Base-by-base conservation (phyloP, 345 rosid genomes). In the Anastatica hierochuntica region DNA sequence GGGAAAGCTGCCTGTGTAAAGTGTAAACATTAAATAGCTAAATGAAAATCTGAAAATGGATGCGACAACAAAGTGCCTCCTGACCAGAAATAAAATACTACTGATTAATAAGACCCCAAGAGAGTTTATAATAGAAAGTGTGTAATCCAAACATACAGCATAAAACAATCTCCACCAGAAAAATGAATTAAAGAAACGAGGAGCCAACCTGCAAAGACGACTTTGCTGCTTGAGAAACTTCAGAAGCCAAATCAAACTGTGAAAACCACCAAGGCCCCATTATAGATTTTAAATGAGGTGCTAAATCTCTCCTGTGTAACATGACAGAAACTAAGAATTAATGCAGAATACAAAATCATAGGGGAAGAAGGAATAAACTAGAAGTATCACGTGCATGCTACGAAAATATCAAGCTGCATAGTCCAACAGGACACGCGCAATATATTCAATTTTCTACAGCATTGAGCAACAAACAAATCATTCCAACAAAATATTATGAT, bases 241-340 rank as follows among this genome's bases (percentile, higher is more conserved):
- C 96, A 68, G 78, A 70, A 74, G 53, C 81, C 46, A 79, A 60
- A 74, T 90, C 98, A 66, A 90, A 90, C 71, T 88, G 98, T 37
- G 98, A 81, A 76, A 80, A 79, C 98, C 98, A 90, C 98, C 98
- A 90, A 11, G 96, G 96, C 53, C 98, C 98, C 90, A 90, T 84
- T 64, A 90, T 62, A 58, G 82, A 70, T 70, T 84, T 90, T 63
- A 90, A 69, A 66, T 87, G 92, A 2, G 80, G 90, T 44, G 95
- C 96, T 72, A 90, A 72, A 72, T 90, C 94, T 76, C 98, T 72
- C 76, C 96, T 90, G 74, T 8, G 62, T 49, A 65, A 60, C 59
- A 75, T 49, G 33, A 26, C 63, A 49, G 45, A 68, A 13, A 19
- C 19, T 43, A 49, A 64, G 38, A 43, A 27, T 44, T 66, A 59